Percentiles rank a stretch among this genome's conserved stretches.
Evolutionary conservation across 352 stramenopile genomes (phyloP).

Genomic region (Phytopythium aichiense): DNA sequence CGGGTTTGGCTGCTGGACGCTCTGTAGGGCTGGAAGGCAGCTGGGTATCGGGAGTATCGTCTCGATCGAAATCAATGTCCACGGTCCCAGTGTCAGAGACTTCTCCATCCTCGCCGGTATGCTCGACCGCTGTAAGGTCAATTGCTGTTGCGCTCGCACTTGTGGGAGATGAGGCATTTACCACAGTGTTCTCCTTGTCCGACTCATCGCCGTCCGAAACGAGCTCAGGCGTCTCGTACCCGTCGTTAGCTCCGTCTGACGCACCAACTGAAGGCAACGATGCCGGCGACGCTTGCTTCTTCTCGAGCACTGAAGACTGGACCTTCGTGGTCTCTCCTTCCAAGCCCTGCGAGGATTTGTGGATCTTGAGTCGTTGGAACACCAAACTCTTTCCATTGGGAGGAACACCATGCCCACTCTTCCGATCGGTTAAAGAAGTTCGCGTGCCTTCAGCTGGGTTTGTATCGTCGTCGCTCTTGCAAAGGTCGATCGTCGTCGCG

Average conservation of each 20-base stretch:
- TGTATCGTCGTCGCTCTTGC: conserved; percentile 26
- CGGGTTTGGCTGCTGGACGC: background rate
- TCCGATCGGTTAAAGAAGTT: background rate
- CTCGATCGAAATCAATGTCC: conserved; percentile 18
- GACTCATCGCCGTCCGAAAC: background rate
- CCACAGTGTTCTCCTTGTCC: background rate
- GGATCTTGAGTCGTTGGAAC: background rate
- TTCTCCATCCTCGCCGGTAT: conserved; percentile 13
- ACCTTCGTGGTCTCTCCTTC: background rate
- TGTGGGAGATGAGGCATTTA: background rate
- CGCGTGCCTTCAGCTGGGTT: conserved; percentile 4
- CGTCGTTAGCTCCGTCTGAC: background rate
- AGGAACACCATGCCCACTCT: background rate
- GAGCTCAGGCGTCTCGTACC: conserved; percentile 8
- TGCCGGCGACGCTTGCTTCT: background rate
- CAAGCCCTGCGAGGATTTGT: background rate
- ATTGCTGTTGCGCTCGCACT: background rate
- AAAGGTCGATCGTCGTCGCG: conserved; percentile 16
- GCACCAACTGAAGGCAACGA: background rate
- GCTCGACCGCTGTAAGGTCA: background rate
- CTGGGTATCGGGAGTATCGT: background rate
- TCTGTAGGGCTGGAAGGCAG: background rate
- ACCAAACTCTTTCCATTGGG: background rate
- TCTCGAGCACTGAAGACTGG: background rate
- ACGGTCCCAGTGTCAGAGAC: conserved; percentile 28